phyloP scores from a whole-genome alignment of 2,329 filamentous ascomycete species.

The Xylariaceae sp. region DNA sequence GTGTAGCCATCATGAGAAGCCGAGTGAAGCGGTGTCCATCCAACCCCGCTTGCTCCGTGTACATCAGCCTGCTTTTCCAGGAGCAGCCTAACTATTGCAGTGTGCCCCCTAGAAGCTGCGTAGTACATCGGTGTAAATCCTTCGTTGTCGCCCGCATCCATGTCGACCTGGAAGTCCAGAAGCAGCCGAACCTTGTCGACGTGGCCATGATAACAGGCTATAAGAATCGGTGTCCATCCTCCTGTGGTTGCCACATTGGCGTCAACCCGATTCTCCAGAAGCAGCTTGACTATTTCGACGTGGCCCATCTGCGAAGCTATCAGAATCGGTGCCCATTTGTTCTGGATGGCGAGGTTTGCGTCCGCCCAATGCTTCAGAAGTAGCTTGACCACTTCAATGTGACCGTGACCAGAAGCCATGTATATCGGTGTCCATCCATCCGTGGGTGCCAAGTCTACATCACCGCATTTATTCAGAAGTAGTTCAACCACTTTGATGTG shows the following conservation, averaged over 20 bases:
- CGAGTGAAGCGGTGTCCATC: neutral
- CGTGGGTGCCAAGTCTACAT: too few species aligned
- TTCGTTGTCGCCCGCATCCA: neutral
- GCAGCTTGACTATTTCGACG: neutral
- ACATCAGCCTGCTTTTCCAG: neutral
- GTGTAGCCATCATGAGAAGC: neutral
- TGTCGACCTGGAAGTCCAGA: neutral
- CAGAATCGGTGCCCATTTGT: neutral
- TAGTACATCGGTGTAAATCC: neutral
- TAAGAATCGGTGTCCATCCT: neutral
- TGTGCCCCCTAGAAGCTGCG: neutral
- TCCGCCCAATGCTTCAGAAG: too few species aligned
- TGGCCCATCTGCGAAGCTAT: neutral
- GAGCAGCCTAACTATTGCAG: conserved; percentile 1
- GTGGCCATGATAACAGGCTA: neutral
- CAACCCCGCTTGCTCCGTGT: neutral
- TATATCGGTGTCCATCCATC: too few species aligned
- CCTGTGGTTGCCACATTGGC: neutral
- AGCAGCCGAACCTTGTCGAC: neutral
- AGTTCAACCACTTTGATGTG: too few species aligned
- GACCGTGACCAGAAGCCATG: too few species aligned
- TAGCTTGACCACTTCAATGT: too few species aligned
- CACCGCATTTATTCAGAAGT: too few species aligned
- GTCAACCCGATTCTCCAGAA: neutral
- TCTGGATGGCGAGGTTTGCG: too few species aligned